Evolutionary conservation across 2,329 filamentous ascomycete genomes (phyloP), one percentile per base, ranked within the genome.

Genomic region (Alternaria postmessia): DNA sequence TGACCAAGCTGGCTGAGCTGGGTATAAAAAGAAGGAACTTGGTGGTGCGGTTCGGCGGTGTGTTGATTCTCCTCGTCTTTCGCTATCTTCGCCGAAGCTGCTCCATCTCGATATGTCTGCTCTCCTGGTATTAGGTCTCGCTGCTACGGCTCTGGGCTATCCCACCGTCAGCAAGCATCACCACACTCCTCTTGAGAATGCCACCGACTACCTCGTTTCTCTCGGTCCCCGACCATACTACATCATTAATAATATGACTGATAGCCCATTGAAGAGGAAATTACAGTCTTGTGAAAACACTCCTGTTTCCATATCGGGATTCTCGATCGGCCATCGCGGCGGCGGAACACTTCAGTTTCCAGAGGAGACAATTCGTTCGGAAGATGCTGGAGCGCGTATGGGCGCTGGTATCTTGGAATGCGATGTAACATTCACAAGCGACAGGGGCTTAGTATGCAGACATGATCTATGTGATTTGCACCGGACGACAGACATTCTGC

Each of bases 401-500:
- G 88, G 88, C 30, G 86, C 88, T 5, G 88, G 88, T 42, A 82
- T 90, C 43, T 83, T 89, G 52, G 88, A 91, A 77, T 91, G 88
- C 75, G 88, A 91, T 73, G 88, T 89, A 16, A 82, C 86, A 36
- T 90, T 91, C 78, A 90, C 88, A 59, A 83, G 81, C 64, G 88
- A 91, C 75, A 82, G 83, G 30, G 78, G 87, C 71, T 85, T 91
- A n/a, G 88, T 91, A 44, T 91, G 88, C 79, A 85, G 88, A 48
- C 88, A 91, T 78, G 85, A 84, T 47, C 85, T 89, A 66, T 91
- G 88, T 77, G 88, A 91, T 68, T 78, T 91, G 41, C 88, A 90
- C 79, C 88, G 86, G 22, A 91, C 88, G 8, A 90, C 88, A 72
- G 86, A 91, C 79, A 89, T 91, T 71, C 82, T 91, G 64, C 75